These are phyloP conservation scores for Yamadazyma atlantica DNA, from an alignment of 1,139 yeast genomes.

Conservation along the genomic window DNA sequence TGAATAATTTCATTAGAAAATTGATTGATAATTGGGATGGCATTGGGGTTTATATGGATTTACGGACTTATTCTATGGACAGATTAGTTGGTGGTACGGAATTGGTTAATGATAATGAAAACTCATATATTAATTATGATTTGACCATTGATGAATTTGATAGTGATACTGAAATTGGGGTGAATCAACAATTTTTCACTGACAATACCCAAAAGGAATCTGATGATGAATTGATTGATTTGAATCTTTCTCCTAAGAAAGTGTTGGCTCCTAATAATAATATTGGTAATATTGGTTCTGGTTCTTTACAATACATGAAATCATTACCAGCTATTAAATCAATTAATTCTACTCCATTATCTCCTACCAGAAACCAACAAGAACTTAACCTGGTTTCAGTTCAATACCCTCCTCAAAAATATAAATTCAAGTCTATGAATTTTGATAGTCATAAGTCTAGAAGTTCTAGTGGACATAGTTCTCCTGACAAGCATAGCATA, in stretches of 20 bases:
- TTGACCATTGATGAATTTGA: slow-evolving; percentile 22
- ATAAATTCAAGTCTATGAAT: slow-evolving; percentile 22
- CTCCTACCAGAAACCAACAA: neutral
- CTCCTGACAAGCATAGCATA: slow-evolving; percentile 1
- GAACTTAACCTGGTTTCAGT: slow-evolving; percentile 14
- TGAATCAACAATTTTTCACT: neutral
- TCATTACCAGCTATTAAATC: slow-evolving; percentile 1
- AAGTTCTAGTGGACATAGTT: neutral
- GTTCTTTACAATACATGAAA: slow-evolving; percentile 3
- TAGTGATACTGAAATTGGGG: slow-evolving; percentile 1
- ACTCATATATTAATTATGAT: slow-evolving; percentile 32
- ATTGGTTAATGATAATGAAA: slow-evolving; percentile 20
- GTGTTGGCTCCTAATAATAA: slow-evolving; percentile 1
- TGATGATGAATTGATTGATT: neutral
- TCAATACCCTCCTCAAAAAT: slow-evolving; percentile 43
- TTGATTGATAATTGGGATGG: slow-evolving; percentile 44
- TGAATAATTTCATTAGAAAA: slow-evolving; percentile 51
- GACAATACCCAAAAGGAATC: neutral
- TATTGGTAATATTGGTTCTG: neutral
- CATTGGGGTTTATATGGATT: slow-evolving; percentile 9
- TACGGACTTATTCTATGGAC: slow-evolving; percentile 19
- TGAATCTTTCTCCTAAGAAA: slow-evolving; percentile 6
- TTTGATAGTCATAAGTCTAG: slow-evolving; percentile 2
- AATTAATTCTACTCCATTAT: slow-evolving; percentile 1
- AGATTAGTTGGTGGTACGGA: slow-evolving; percentile 22